A percentile compares a stretch with the other conserved stretches of the same genome.
Evolutionary conservation across 73 alveolate genomes (phyloP).

Genomic region (Stentor coeruleus): DNA sequence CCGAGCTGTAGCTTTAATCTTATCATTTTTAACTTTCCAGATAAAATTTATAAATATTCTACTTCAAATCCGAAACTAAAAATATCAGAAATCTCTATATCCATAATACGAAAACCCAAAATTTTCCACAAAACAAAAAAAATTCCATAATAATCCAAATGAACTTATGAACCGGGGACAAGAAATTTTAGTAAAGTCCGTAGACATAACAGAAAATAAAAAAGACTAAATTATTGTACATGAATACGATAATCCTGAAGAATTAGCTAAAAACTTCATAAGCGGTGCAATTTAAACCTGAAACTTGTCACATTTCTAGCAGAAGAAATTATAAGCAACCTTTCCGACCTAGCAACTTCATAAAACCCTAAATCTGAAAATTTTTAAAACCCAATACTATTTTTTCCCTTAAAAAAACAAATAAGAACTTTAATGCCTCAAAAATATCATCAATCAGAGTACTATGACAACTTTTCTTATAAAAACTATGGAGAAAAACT

Average conservation of each 20-base stretch:
- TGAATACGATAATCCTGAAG: slow-evolving; percentile 13
- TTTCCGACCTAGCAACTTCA: background rate
- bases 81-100: too few relatives aligned
- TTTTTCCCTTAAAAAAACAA: too few relatives aligned
- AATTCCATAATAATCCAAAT: too few relatives aligned
- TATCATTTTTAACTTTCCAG: too few relatives aligned
- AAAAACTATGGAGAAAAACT: slow-evolving; percentile 6
- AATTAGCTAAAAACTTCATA: background rate
- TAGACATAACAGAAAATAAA: background rate
- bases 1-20: slow-evolving; percentile 8
- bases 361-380: background rate
- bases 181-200: slow-evolving; percentile 20
- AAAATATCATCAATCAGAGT: too few relatives aligned
- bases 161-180: slow-evolving; percentile 3
- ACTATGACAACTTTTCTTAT: too few relatives aligned
- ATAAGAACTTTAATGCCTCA: background rate
- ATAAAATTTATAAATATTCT: too few relatives aligned
- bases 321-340: background rate
- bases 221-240: slow-evolving; percentile 14
- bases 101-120: too few relatives aligned
- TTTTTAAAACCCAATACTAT: background rate
- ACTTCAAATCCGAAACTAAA: too few relatives aligned
- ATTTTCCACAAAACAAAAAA: too few relatives aligned
- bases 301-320: background rate
- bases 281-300: background rate